A percentile compares a stretch with the other conserved stretches of the same genome.
phyloP scores from a whole-genome alignment of 208 protist genomes.

The Herpetomonas tarakana region DNA sequence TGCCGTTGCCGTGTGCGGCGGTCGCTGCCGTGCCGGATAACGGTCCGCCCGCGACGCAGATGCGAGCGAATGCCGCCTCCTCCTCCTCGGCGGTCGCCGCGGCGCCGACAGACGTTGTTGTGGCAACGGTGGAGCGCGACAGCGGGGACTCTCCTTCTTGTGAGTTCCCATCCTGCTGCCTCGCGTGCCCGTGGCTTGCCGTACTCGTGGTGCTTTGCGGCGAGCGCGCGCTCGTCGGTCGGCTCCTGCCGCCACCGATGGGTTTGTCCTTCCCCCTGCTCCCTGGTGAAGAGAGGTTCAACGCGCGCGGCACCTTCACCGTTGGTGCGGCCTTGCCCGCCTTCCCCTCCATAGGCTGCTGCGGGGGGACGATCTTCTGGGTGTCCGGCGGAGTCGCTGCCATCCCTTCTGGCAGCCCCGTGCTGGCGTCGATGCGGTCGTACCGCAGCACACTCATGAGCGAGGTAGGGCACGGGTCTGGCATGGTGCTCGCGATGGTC shows the following conservation, averaged over 20 bases:
- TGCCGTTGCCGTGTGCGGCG: neutral
- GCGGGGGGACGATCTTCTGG: too few relatives aligned
- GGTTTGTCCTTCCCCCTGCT: too few relatives aligned
- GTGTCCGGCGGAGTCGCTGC: too few relatives aligned
- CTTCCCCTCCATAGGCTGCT: too few relatives aligned
- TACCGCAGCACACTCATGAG: slow-evolving; percentile 57
- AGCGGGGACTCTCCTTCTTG: neutral
- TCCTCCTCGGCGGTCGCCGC: slow-evolving; percentile 3
- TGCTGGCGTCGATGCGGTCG: slow-evolving; percentile 69
- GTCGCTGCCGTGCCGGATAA: neutral
- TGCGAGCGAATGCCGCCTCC: slow-evolving; percentile 12
- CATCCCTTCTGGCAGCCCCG: slow-evolving; percentile 61
- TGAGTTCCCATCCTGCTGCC: too few relatives aligned
- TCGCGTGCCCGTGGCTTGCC: too few relatives aligned
- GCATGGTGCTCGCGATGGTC: neutral
- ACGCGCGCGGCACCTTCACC: too few relatives aligned
- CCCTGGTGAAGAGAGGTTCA: too few relatives aligned
- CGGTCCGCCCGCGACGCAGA: slow-evolving; percentile 10
- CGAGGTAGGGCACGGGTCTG: slow-evolving; percentile 12
- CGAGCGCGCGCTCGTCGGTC: too few relatives aligned
- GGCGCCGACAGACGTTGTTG: neutral
- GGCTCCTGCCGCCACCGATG: too few relatives aligned
- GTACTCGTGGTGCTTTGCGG: too few relatives aligned
- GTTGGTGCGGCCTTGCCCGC: too few relatives aligned
- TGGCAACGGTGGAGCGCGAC: neutral